Evolutionary conservation across 495 filamentous ascomycete species (phyloP).

Genomic region (Annulohypoxylon maeteangense): DNA sequence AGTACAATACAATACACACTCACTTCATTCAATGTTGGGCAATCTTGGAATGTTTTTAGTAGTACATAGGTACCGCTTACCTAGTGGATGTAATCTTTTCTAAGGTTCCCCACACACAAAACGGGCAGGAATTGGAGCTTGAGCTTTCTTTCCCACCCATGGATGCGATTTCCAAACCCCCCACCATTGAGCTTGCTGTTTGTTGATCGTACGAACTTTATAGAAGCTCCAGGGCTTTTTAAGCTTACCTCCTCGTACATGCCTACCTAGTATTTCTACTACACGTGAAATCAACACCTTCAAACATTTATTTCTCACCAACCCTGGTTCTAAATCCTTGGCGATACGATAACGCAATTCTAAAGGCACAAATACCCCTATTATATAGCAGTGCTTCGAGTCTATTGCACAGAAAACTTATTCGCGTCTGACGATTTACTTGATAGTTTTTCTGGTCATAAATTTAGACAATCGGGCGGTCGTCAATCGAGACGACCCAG

Average conservation of each 20-base stretch:
- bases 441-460: background rate
- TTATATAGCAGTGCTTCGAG: background rate
- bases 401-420: background rate
- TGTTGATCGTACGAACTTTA: constrained; percentile 7
- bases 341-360: background rate
- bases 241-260: constrained; percentile 6
- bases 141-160: background rate
- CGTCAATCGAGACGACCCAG: constrained; percentile 1
- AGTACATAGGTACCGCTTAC: background rate
- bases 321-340: background rate
- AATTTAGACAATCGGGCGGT: background rate
- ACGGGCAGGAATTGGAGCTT: constrained; percentile 7
- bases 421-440: background rate
- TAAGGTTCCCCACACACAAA: constrained; percentile 30
- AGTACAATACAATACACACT: too few species aligned
- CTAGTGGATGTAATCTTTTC: background rate
- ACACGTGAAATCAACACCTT: background rate
- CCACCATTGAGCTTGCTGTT: background rate
- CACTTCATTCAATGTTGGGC: too few species aligned
- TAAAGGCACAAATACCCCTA: background rate
- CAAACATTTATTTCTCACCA: background rate
- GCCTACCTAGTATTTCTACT: background rate
- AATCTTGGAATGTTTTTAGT: background rate
- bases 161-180: background rate
- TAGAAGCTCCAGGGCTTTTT: background rate